phyloP scores from a whole-genome alignment of 257 asterid genomes.

The Coffea canephora region DNA sequence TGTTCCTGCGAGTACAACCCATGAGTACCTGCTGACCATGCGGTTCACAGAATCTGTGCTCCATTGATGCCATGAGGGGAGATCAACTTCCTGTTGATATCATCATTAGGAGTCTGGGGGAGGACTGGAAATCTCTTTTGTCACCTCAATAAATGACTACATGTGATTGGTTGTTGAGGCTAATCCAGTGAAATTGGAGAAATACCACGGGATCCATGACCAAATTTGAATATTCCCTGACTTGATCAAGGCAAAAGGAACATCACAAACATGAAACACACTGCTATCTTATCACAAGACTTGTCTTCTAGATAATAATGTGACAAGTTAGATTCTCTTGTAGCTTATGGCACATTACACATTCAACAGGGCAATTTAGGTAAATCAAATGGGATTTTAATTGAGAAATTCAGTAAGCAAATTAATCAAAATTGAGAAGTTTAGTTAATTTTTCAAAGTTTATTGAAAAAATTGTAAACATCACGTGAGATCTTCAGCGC shows the following conservation, averaged over 20 bases:
- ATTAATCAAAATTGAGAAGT: neutral
- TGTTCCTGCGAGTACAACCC: constrained; percentile 13
- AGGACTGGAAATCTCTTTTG: neutral
- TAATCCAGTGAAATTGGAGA: neutral
- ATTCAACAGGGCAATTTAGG: neutral
- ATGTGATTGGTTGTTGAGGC: neutral
- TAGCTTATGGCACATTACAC: neutral
- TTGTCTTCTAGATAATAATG: too few relatives aligned
- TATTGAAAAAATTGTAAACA: too few relatives aligned
- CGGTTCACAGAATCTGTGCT: neutral
- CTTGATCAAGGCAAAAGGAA: neutral
- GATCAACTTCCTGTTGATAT: neutral
- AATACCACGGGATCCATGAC: too few relatives aligned
- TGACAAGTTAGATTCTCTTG: too few relatives aligned
- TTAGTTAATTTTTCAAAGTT: too few relatives aligned
- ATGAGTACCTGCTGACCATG: constrained; percentile 1
- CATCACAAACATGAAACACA: neutral
- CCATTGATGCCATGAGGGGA: neutral
- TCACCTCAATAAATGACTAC: neutral
- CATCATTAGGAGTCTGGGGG: neutral
- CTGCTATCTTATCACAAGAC: too few relatives aligned
- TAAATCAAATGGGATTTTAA: too few relatives aligned
- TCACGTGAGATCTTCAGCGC: too few relatives aligned
- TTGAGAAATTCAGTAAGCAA: too few relatives aligned
- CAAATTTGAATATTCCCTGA: neutral